These are phyloP conservation scores for Chalciporus pseudorubinellus DNA, from an alignment of 768 basidiomycete species.

Conservation along the genomic window DNA sequence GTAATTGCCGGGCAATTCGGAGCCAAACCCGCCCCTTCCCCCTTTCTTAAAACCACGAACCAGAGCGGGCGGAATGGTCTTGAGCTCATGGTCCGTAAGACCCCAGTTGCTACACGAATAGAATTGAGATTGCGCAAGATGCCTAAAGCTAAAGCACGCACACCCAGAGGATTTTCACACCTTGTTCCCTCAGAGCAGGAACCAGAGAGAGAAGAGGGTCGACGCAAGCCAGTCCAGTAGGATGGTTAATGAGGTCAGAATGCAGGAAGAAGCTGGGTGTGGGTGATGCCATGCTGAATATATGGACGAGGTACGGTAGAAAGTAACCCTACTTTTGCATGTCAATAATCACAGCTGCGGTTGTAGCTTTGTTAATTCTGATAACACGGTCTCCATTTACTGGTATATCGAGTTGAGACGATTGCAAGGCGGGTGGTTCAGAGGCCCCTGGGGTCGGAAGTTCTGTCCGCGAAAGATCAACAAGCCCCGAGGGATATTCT, in stretches of 20 bases:
- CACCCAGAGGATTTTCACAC: constrained; percentile 65
- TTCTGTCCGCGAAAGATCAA: constrained; percentile 55
- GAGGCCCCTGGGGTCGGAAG: constrained; percentile 33
- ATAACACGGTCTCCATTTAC: constrained; percentile 52
- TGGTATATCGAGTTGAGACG: constrained; percentile 50
- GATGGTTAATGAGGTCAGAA: constrained; percentile 53
- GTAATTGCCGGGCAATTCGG: constrained; percentile 50
- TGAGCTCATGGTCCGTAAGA: constrained; percentile 60
- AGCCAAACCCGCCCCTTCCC: constrained; percentile 51
- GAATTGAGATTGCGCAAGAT: not conserved
- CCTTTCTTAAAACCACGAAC: constrained; percentile 52
- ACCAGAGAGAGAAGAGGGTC: constrained; percentile 50
- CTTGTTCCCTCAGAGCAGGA: constrained; percentile 45
- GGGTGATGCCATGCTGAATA: constrained; percentile 1
- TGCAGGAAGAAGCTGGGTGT: constrained; percentile 60
- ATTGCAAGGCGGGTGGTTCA: constrained; percentile 32
- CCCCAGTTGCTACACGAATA: constrained; percentile 59
- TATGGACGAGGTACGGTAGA: not conserved
- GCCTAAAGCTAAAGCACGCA: constrained; percentile 30
- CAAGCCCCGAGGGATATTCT: constrained; percentile 62
- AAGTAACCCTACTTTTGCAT: constrained; percentile 64
- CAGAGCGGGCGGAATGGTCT: constrained; percentile 59
- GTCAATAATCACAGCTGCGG: constrained; percentile 63
- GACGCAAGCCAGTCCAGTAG: constrained; percentile 56
- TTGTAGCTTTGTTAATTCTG: constrained; percentile 47